Evolutionary conservation across 2,329 filamentous ascomycete species (phyloP).

Genomic region (Hypoxylon sp.): DNA sequence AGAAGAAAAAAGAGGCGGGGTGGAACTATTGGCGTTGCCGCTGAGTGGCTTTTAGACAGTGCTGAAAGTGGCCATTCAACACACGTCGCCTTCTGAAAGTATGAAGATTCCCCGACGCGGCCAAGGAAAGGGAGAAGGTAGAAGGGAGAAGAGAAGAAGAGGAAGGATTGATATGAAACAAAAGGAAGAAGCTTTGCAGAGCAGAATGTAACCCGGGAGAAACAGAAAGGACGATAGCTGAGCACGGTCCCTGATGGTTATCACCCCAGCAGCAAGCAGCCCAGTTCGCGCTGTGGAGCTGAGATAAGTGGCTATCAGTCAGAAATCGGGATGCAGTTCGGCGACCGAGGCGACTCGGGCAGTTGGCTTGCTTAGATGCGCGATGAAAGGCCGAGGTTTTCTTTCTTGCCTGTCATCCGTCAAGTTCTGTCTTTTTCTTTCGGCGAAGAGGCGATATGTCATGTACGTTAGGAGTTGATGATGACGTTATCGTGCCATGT

Average conservation of each 20-base stretch:
- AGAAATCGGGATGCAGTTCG: conserved; percentile 27
- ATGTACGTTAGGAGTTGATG: background rate
- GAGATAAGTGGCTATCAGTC: conserved; percentile 13
- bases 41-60: conserved; percentile 10
- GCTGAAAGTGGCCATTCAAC: conserved; percentile 15
- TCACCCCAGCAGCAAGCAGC: no score
- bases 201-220: conserved; percentile 11
- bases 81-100: background rate
- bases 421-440: background rate
- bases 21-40: conserved; percentile 19
- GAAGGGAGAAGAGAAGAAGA: no score
- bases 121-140: background rate
- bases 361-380: conserved; percentile 15
- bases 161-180: conserved; percentile 1
- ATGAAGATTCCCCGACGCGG: background rate
- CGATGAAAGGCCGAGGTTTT: conserved; percentile 14
- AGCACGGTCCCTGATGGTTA: background rate
- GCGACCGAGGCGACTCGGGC: conserved; percentile 13
- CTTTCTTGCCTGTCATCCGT: no score
- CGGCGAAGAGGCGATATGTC: conserved; percentile 6
- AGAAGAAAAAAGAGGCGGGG: conserved; percentile 12
- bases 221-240: conserved; percentile 12
- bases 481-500: conserved; percentile 31
- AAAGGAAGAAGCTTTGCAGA: background rate
- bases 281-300: no score